These are phyloP conservation scores for Sporothrix protearum DNA, from an alignment of 2,329 filamentous ascomycete species.

Conservation along the genomic window DNA sequence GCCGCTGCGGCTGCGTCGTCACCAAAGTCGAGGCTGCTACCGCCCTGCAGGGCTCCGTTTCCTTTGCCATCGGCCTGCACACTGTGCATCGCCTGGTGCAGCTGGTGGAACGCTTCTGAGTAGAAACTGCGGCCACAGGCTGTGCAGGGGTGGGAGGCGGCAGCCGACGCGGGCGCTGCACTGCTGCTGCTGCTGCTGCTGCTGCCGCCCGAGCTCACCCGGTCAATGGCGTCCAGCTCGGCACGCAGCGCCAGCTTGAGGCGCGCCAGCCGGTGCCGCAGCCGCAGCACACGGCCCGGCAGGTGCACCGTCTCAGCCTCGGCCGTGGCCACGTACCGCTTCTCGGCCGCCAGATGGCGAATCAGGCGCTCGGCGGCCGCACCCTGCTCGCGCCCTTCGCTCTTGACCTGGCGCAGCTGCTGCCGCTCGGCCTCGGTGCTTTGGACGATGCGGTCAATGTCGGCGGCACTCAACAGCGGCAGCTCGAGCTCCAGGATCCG, in stretches of 20 bases:
- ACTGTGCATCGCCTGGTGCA: slow-evolving; percentile 27
- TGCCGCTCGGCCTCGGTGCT: slow-evolving; percentile 65
- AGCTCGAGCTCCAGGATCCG: slow-evolving; percentile 89
- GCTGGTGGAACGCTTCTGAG: slow-evolving; percentile 24
- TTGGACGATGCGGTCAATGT: slow-evolving; percentile 74
- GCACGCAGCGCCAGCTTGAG: slow-evolving; percentile 64
- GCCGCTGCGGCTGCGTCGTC: neutral
- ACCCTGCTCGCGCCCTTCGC: slow-evolving; percentile 71
- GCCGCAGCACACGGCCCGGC: slow-evolving; percentile 36
- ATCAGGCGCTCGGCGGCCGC: slow-evolving; percentile 65
- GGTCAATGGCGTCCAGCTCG: slow-evolving; percentile 66
- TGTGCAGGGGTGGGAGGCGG: slow-evolving; percentile 2
- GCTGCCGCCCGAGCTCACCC: slow-evolving; percentile 35
- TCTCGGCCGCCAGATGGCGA: slow-evolving; percentile 48
- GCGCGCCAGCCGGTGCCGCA: slow-evolving; percentile 32
- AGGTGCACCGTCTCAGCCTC: slow-evolving; percentile 48
- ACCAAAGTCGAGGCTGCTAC: slow-evolving; percentile 5
- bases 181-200: too few relatives aligned
- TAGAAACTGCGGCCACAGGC: slow-evolving; percentile 24
- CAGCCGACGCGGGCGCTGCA: too few relatives aligned
- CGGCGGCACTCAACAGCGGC: slow-evolving; percentile 73
- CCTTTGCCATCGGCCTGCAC: neutral
- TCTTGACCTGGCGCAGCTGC: slow-evolving; percentile 73
- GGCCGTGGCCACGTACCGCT: slow-evolving; percentile 50
- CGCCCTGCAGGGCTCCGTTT: neutral